Evolutionary conservation across 176 grass and related monocot species (phyloP).

Genomic region (Rhynchospora breviuscula): DNA sequence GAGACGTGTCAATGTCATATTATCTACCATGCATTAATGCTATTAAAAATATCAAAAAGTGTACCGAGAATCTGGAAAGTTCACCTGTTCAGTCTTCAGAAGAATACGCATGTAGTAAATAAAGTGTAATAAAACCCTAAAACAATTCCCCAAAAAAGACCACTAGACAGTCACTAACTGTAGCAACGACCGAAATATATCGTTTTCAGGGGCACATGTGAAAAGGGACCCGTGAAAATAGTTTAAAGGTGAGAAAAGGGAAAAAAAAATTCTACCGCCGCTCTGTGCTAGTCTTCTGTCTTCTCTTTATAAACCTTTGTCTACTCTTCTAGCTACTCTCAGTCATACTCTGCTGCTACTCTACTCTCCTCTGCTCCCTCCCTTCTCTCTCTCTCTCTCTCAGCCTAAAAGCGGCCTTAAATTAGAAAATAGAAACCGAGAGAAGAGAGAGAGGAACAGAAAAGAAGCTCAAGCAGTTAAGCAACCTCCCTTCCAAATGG

Average conservation of each 20-base stretch:
- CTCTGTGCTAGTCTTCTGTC: neutral
- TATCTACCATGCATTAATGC: too few relatives aligned
- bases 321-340: neutral
- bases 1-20: neutral
- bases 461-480: neutral
- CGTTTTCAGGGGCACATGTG: constrained; percentile 9
- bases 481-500: constrained; percentile 20
- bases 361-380: neutral
- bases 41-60: neutral
- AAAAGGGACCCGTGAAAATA: constrained; percentile 13
- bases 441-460: neutral
- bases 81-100: neutral
- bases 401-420: constrained; percentile 43
- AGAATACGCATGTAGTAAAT: constrained; percentile 20
- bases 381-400: constrained; percentile 29
- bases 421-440: constrained; percentile 16
- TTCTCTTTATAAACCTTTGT: constrained; percentile 17
- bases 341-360: neutral
- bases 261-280: constrained; percentile 13
- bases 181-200: neutral
- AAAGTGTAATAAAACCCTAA: neutral
- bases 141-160: too few relatives aligned
- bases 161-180: neutral
- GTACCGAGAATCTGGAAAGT: neutral
- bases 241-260: constrained; percentile 21